Evolutionary conservation across 306 rosid species (phyloP).

Genomic region (Malus fusca): DNA sequence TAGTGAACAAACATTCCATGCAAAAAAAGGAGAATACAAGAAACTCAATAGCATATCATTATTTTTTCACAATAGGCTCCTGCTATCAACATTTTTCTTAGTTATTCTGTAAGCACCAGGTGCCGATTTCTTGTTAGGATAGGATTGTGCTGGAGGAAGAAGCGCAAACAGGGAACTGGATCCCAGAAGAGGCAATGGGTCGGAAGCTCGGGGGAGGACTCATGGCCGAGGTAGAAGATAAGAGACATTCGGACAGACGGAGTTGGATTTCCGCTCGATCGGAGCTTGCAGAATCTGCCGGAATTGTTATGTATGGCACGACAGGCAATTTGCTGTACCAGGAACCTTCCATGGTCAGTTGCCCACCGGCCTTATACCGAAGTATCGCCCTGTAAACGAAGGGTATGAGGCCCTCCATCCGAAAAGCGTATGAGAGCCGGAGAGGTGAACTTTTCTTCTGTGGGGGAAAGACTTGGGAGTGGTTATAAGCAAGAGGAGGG

Average conservation of each 20-base stretch:
- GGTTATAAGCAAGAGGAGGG: not conserved
- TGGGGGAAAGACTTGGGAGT: not conserved
- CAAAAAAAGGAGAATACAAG: too few relatives aligned
- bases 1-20: not conserved
- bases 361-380: not conserved
- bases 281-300: not conserved
- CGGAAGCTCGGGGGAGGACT: not conserved
- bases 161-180: not conserved
- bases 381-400: not conserved
- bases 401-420: slow-evolving; percentile 2
- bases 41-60: too few relatives aligned
- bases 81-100: too few relatives aligned
- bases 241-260: not conserved
- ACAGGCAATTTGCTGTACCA: not conserved
- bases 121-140: not conserved
- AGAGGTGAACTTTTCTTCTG: not conserved
- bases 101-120: not conserved
- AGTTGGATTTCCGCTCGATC: not conserved
- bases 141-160: not conserved
- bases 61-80: too few relatives aligned
- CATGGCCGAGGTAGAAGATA: not conserved
- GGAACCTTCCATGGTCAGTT: not conserved
- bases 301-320: not conserved
- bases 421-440: not conserved
- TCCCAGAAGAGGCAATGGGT: not conserved